Percentiles rank a stretch among this genome's conserved stretches.
Evolutionary conservation across 1,139 yeast genomes (phyloP).

Genomic region (Blastobotrys niveus): DNA sequence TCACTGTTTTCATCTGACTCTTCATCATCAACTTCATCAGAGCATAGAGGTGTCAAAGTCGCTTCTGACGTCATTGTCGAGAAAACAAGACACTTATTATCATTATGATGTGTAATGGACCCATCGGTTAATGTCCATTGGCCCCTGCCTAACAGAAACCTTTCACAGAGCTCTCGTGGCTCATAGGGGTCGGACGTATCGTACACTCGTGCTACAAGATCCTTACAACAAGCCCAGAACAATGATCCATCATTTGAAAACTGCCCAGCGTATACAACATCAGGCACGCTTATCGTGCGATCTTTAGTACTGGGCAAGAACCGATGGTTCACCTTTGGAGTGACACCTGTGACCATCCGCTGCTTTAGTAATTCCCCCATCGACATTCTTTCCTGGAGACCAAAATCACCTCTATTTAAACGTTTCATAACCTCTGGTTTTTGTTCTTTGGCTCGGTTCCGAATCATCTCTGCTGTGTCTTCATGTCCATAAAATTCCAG

Average conservation of each 20-base stretch:
- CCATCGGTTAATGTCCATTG: constrained; percentile 34
- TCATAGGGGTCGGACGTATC: constrained; percentile 22
- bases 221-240: constrained; percentile 29
- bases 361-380: background rate
- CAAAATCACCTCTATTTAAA: constrained; percentile 6
- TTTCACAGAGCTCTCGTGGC: constrained; percentile 19
- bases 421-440: background rate
- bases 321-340: background rate
- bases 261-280: constrained; percentile 28
- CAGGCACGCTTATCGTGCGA: background rate
- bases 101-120: constrained; percentile 23
- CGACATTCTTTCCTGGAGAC: background rate
- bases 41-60: constrained; percentile 9
- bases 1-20: constrained; percentile 10
- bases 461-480: background rate
- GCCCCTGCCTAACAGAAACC: constrained; percentile 13
- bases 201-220: constrained; percentile 26
- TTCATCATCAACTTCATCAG: background rate
- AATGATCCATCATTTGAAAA: constrained; percentile 29
- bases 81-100: constrained; percentile 24
- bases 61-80: constrained; percentile 24
- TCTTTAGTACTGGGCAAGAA: background rate
- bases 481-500: background rate
- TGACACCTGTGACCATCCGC: background rate
- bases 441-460: background rate